Conservation (phyloP, 192 early-diverging fungal genomes). For the Linnemannia hyalina region DNA sequence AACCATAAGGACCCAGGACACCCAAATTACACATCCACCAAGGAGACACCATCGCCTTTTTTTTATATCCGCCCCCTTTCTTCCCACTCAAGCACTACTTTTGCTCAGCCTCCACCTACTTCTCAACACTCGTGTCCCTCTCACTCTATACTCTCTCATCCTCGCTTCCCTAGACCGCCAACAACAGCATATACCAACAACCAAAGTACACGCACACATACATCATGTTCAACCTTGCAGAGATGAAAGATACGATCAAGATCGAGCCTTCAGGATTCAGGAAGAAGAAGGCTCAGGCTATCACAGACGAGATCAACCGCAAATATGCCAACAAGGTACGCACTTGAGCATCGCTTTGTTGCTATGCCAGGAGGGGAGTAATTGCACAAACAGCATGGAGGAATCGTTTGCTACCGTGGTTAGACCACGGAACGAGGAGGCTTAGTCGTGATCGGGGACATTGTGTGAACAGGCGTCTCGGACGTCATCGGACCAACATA, state of each 20-base stretch:
- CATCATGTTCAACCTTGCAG: slow-evolving; percentile 89
- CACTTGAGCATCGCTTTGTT: background rate
- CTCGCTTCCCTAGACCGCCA: background rate
- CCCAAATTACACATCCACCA: background rate
- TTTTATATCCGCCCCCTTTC: background rate
- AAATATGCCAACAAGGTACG: slow-evolving; percentile 95
- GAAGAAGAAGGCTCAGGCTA: slow-evolving; percentile 80
- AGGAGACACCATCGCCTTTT: background rate
- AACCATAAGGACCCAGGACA: background rate
- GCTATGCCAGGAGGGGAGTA: background rate
- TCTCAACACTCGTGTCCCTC: background rate
- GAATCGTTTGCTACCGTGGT: background rate
- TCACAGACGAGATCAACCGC: slow-evolving; percentile 89
- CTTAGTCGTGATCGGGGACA: background rate
- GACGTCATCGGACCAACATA: background rate
- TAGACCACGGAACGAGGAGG: background rate
- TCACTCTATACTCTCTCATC: background rate
- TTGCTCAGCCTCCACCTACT: background rate
- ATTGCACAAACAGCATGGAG: background rate
- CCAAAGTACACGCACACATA: background rate
- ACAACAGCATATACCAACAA: background rate
- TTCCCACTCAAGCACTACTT: background rate
- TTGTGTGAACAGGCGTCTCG: background rate
- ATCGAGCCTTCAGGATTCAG: slow-evolving; percentile 84
- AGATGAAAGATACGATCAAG: slow-evolving; percentile 88